Evolutionary conservation across 2,329 filamentous ascomycete genomes (phyloP).

Genomic region (Ilyonectria robusta): DNA sequence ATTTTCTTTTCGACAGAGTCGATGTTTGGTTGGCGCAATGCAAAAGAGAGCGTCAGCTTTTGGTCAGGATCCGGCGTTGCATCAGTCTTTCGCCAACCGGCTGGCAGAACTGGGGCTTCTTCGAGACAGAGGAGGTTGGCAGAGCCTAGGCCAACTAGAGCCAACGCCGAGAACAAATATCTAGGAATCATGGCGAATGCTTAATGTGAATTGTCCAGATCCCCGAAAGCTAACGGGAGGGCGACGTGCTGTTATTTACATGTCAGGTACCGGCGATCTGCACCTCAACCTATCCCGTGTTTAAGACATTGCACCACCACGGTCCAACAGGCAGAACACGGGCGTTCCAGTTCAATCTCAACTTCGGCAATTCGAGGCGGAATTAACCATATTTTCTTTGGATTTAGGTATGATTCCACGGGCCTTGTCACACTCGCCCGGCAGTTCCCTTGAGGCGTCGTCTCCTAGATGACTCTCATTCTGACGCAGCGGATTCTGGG

Average conservation of each 20-base stretch:
- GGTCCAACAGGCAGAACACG: not conserved
- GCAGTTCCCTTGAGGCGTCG: conserved; percentile 14
- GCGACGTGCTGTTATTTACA: not conserved
- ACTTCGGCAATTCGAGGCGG: not conserved
- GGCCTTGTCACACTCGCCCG: not conserved
- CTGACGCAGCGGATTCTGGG: not conserved
- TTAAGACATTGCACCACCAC: conserved; percentile 4
- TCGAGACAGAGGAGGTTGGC: conserved; percentile 46
- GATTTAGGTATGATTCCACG: conserved; percentile 6
- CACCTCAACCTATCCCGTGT: not conserved
- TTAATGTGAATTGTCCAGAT: not conserved
- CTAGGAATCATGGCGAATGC: conserved; percentile 34
- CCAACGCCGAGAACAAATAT: conserved; percentile 33
- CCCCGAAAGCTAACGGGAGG: not conserved
- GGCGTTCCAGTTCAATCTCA: not conserved
- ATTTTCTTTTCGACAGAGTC: conserved; percentile 46
- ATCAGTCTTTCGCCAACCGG: conserved; percentile 49
- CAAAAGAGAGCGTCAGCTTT: conserved; percentile 50
- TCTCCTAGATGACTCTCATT: not conserved
- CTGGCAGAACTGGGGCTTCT: conserved; percentile 45
- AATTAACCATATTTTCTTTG: conserved; percentile 7
- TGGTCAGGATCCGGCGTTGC: conserved; percentile 42
- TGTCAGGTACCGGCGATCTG: not conserved
- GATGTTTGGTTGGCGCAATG: conserved; percentile 51
- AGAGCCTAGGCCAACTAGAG: conserved; percentile 44